A percentile compares a stretch with the other conserved stretches of the same genome.
Evolutionary conservation across 106 monocot species (phyloP).

Genomic region (Triglochin maritima): DNA sequence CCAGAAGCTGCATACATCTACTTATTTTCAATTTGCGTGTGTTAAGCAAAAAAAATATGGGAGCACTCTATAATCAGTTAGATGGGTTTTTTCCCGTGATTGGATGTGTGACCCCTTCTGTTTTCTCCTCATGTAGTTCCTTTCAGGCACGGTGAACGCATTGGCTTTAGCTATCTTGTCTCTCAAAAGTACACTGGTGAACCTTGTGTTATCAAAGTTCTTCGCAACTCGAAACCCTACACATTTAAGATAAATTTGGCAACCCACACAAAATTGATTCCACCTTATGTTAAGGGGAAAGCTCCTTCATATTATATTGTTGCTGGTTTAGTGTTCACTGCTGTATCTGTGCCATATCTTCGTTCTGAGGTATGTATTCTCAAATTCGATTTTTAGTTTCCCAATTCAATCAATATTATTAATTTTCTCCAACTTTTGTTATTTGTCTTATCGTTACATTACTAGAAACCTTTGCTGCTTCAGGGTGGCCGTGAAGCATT

Average conservation of each 20-base stretch:
- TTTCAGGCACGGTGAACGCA: slow-evolving; percentile 97
- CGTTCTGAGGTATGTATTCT: slow-evolving; percentile 90
- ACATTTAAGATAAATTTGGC: slow-evolving; percentile 64
- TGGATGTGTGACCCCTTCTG: not conserved
- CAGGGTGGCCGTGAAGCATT: no score
- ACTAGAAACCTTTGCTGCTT: no score
- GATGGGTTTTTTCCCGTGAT: no score
- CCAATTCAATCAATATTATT: no score
- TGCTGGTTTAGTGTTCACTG: slow-evolving; percentile 93
- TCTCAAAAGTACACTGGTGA: slow-evolving; percentile 96
- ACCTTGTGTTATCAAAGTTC: slow-evolving; percentile 54
- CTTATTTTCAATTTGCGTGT: no score
- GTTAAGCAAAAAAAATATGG: no score
- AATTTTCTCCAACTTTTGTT: no score
- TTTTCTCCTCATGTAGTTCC: slow-evolving; percentile 43
- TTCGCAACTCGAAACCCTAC: slow-evolving; percentile 50
- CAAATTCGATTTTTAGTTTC: not conserved
- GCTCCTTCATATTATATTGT: slow-evolving; percentile 96
- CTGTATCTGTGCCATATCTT: slow-evolving; percentile 91
- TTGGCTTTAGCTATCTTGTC: slow-evolving; percentile 92
- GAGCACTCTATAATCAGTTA: no score
- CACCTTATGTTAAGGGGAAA: slow-evolving; percentile 77
- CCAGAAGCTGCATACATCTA: no score
- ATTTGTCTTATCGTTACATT: no score
- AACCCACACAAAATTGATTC: slow-evolving; percentile 63